phyloP scores from a whole-genome alignment of 2,329 filamentous ascomycete species.

The Malbranchea zuffiana region DNA sequence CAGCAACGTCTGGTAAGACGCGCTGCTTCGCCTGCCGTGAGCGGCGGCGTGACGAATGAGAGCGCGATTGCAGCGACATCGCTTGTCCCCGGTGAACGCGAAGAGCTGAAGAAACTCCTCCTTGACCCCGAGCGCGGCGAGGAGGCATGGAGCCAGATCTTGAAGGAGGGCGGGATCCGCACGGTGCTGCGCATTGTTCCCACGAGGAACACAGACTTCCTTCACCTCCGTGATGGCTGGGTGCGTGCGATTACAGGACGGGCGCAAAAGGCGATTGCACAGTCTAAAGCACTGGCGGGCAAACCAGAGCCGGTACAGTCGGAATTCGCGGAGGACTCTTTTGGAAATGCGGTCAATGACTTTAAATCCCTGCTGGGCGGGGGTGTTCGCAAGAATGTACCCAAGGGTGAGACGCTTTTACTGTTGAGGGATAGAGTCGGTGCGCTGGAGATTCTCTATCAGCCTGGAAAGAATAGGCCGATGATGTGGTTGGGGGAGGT shows the following conservation, averaged over 20 bases:
- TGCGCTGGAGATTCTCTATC: conserved; percentile 55
- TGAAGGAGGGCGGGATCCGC: conserved; percentile 57
- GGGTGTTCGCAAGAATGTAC: conserved; percentile 54
- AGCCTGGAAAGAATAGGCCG: conserved; percentile 38
- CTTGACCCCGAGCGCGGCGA: conserved; percentile 60
- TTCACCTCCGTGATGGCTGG: conserved; percentile 82
- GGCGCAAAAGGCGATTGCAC: conserved; percentile 47
- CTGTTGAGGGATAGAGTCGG: conserved; percentile 58
- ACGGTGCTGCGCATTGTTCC: conserved; percentile 76
- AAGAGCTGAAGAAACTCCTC: conserved; percentile 56
- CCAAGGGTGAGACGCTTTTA: conserved; percentile 68
- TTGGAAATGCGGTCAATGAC: conserved; percentile 60
- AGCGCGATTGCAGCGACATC: conserved; percentile 65
- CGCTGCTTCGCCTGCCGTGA: conserved; percentile 38
- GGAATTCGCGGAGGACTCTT: conserved; percentile 59
- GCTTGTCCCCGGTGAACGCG: conserved; percentile 70
- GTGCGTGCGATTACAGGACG: conserved; percentile 72
- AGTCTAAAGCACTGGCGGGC: conserved; percentile 28
- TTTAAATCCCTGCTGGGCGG: conserved; percentile 78
- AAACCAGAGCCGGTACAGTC: conserved; percentile 33
- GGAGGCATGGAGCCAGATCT: conserved; percentile 60
- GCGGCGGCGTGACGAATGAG: conserved; percentile 18
- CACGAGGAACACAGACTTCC: conserved; percentile 88
- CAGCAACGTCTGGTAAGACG: conserved; percentile 66
- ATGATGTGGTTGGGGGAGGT: conserved; percentile 58